Base-by-base conservation (phyloP, 805 yeast genomes). In the Lachancea cidri region DNA sequence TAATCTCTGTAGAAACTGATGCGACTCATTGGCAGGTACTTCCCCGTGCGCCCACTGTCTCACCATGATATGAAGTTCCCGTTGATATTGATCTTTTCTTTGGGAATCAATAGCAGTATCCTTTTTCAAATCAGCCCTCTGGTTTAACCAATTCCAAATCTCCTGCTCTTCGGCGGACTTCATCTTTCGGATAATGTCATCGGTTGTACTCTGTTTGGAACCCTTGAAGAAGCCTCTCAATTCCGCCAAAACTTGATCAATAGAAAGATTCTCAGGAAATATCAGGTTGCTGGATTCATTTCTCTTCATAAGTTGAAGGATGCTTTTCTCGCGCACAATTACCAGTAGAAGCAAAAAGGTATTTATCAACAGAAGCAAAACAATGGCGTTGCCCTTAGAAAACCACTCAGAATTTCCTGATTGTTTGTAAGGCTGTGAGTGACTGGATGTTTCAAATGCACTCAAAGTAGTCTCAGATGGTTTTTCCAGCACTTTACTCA, bases 271-370 rank as follows among this genome's bases (percentile, higher is more conserved):
- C 15, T 24, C 36, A 15, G 17, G 25, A 8, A 15, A 25, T 8
- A 34, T 2, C 20, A 7, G 16, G 13, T 15, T 30, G 5, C n/a
- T 31, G 5, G 14, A 15, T 13, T 25, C 30, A 18, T 3, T 16
- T 17, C 36, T 38, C 16, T 42, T 41, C 25, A 50, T 30, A 16
- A 46, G 43, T 24, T 42, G 33, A 5, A 44, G 33, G 29, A 52
- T 37, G 16, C 33, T 45, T 35, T 43, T 36, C 38, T 48, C 48
- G n/a, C 46, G 43, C 5, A 38, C 22, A n/a, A 50, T 17, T 19
- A 44, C 42, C 11, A 42, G 35, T 5, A 39, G 13, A n/a, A 52
- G 34, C 18, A 50, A 35, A 15, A 42, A 16, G 16, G 44, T 37
- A 18, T 50, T 37, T 15, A 37, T 25, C 16, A 40, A 24, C 17